Evolutionary conservation across 768 basidiomycete genomes (phyloP), one percentile per base, ranked within the genome.

Genomic region (Amanita fuliginea): DNA sequence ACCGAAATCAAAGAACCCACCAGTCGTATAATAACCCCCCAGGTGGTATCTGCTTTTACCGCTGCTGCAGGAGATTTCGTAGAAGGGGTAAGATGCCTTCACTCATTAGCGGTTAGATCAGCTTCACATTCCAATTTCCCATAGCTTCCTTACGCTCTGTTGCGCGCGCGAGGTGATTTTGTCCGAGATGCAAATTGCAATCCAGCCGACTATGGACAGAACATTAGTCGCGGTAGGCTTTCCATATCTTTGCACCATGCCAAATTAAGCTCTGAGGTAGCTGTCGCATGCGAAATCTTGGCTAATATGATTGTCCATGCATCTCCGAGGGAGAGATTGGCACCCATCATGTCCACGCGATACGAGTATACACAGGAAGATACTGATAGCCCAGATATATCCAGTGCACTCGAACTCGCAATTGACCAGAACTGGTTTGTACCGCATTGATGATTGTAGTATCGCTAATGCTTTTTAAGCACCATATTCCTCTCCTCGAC

Each of bases 181-280:
- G 74, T 87, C 64, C 78, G 74, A 65, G 90, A 94, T 61, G 88
- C 88, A 4, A 80, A 83, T 55, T 72, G 78, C 43, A 80, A 91
- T 62, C 79, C 87, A 26, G 84, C 91, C 3, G 86, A 95, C 60
- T 89, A 84, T 59, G 89, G 80, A 40, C 93, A 96, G 67, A 92
- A 92, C 56, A 56, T 76, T 14, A 80, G 85, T 55, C 74, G 93
- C 65, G 90, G 89, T 80, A 66, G 43, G 70, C 48, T 30, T 26
- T 24, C 43, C 24, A 40, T 24, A 43, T 8, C 24, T n/a, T 46
- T 34, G 30, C 40, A 37, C n/a, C 40, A 34, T 44, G 35, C 26
- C 24, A 36, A 1, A 35, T 16, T 37, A n/a, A 6, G 10, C 10
- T 39, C 40, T 39, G 14, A 28, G 6, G 21, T 50, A 89, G 89